Conservation (phyloP, 345 rosid species). For the Euphorbia tirucalli region DNA sequence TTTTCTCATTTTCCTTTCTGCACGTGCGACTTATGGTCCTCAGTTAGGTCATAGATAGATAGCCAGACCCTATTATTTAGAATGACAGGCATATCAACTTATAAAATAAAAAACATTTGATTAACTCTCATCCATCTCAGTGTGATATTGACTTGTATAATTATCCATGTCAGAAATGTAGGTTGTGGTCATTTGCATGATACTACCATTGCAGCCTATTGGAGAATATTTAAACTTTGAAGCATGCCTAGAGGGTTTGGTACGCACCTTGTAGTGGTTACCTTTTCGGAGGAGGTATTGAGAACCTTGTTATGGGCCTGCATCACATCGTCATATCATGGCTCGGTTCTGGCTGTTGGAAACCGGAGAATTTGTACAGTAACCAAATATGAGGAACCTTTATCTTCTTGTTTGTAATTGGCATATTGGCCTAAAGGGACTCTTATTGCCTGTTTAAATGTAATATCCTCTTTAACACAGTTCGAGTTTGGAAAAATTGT, state of each 20-base stretch:
- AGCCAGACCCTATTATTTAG: not conserved
- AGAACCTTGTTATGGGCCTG: slow-evolving; percentile 6
- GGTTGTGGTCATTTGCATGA: slow-evolving; percentile 11
- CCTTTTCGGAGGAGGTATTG: not conserved
- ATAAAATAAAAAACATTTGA: not conserved
- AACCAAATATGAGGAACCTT: slow-evolving; percentile 7
- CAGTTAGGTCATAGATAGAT: not conserved
- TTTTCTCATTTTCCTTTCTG: not conserved
- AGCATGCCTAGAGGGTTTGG: not conserved
- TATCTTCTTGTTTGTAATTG: slow-evolving; percentile 1
- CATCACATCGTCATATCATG: not conserved
- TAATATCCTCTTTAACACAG: not conserved
- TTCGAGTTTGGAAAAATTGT: not conserved
- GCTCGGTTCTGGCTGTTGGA: slow-evolving; percentile 6
- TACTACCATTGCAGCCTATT: not conserved
- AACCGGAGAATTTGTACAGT: slow-evolving; percentile 12
- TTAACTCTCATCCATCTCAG: not conserved
- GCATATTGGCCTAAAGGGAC: slow-evolving; percentile 2
- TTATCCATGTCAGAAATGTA: not conserved
- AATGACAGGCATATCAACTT: not conserved
- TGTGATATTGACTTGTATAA: not conserved
- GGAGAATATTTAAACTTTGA: not conserved
- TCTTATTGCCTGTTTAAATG: not conserved
- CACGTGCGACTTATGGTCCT: not conserved
- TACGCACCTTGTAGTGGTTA: not conserved